These are phyloP conservation scores for Boechera stricta DNA, from an alignment of 345 rosid genomes.

Conservation along the genomic window DNA sequence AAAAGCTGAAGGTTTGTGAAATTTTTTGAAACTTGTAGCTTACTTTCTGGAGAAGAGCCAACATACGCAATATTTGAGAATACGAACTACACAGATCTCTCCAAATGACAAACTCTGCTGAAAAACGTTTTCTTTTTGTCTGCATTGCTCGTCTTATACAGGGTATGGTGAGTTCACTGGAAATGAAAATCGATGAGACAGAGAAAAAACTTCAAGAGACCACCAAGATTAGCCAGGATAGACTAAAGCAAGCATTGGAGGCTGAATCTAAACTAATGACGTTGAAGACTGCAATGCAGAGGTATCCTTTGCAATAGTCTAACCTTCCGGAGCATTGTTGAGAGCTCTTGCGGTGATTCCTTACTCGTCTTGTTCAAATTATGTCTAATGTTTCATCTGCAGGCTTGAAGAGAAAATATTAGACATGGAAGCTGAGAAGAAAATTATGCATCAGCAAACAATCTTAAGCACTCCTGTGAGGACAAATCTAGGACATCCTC, in stretches of 20 bases:
- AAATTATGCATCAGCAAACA: slow-evolving; percentile 78
- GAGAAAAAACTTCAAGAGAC: slow-evolving; percentile 91
- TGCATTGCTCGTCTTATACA: slow-evolving; percentile 47
- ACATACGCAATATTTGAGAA: slow-evolving; percentile 17
- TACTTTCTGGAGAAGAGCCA: slow-evolving; percentile 18
- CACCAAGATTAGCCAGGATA: slow-evolving; percentile 82
- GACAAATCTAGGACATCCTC: slow-evolving; percentile 66
- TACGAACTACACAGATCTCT: not conserved
- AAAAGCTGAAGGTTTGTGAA: slow-evolving; percentile 83
- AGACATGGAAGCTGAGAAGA: slow-evolving; percentile 86
- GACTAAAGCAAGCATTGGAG: slow-evolving; percentile 90
- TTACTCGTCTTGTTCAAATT: slow-evolving; percentile 7
- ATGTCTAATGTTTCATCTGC: slow-evolving; percentile 42
- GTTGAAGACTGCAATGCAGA: slow-evolving; percentile 92
- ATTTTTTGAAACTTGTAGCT: slow-evolving; percentile 31
- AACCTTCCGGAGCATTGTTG: slow-evolving; percentile 14
- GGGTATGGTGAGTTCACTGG: slow-evolving; percentile 82
- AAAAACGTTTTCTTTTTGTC: not conserved
- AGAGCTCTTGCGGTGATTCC: slow-evolving; percentile 4
- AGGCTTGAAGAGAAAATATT: slow-evolving; percentile 90
- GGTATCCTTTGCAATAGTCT: slow-evolving; percentile 48
- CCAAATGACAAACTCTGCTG: slow-evolving; percentile 2
- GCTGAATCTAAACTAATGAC: slow-evolving; percentile 84
- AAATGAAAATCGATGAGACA: slow-evolving; percentile 85
- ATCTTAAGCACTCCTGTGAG: slow-evolving; percentile 59